Evolutionary conservation across 768 basidiomycete species (phyloP).

Genomic region (Phlebiopsis gigantea): DNA sequence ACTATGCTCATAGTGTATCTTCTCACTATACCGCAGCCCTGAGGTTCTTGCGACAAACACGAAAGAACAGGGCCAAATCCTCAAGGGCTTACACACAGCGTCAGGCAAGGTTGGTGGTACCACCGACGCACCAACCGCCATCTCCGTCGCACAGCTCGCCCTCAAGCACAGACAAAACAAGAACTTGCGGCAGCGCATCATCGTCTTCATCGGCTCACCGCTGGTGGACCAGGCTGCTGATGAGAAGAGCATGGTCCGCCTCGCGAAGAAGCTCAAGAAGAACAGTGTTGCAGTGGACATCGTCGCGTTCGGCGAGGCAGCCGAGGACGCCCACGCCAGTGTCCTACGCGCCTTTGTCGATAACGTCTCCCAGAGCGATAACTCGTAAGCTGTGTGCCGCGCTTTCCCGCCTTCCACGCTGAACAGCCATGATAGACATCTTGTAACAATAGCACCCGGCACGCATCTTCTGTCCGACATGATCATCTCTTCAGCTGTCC

Average conservation of each 20-base stretch:
- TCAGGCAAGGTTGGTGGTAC: slow-evolving; percentile 71
- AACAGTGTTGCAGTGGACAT: slow-evolving; percentile 97
- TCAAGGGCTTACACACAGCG: slow-evolving; percentile 69
- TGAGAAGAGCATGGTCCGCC: slow-evolving; percentile 74
- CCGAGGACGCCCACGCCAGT: slow-evolving; percentile 66
- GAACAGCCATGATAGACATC: slow-evolving; percentile 51
- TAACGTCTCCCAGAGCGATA: slow-evolving; percentile 72
- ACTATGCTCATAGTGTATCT: background rate
- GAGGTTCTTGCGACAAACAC: slow-evolving; percentile 96
- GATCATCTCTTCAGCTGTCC: slow-evolving; percentile 74
- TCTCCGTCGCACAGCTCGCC: slow-evolving; percentile 92
- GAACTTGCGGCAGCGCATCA: slow-evolving; percentile 92
- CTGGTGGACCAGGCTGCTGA: slow-evolving; percentile 65
- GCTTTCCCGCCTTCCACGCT: background rate
- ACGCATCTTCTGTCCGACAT: slow-evolving; percentile 78
- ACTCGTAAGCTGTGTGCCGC: slow-evolving; percentile 60
- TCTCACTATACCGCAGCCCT: slow-evolving; percentile 47
- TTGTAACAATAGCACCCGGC: slow-evolving; percentile 75
- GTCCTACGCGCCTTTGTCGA: slow-evolving; percentile 82
- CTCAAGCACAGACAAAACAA: slow-evolving; percentile 93
- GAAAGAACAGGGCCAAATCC: slow-evolving; percentile 89
- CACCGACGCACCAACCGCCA: slow-evolving; percentile 84
- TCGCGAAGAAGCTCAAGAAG: slow-evolving; percentile 98
- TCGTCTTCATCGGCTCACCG: slow-evolving; percentile 92
- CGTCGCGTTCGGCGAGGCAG: slow-evolving; percentile 85